A percentile compares a stretch with the other conserved stretches of the same genome.
phyloP scores from a whole-genome alignment of 345 rosid genomes.

The Conringia planisiliqua region DNA sequence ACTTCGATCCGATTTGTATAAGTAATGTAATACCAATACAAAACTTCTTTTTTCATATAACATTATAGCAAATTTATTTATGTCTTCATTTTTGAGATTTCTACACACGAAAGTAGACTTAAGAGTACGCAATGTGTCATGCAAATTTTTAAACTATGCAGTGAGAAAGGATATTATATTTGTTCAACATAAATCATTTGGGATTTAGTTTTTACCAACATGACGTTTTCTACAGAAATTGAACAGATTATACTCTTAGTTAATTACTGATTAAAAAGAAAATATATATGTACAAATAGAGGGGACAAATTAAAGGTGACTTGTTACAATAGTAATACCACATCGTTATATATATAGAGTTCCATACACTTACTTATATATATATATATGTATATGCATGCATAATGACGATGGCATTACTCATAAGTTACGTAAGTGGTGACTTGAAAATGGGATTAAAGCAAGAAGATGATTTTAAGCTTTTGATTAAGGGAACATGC shows the following conservation, averaged over 20 bases:
- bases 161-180: neutral
- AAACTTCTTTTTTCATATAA: no score
- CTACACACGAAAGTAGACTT: neutral
- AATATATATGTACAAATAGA: neutral
- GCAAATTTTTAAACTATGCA: neutral
- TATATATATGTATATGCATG: neutral
- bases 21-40: no score
- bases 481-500: slow-evolving; percentile 21
- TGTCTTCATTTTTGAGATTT: no score
- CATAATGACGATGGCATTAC: slow-evolving; percentile 33
- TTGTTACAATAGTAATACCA: neutral
- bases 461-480: slow-evolving; percentile 16
- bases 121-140: neutral
- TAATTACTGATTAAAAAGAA: no score
- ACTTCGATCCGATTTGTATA: no score
- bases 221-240: neutral
- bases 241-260: no score
- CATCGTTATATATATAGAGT: neutral
- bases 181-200: neutral
- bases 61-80: no score
- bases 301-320: neutral
- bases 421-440: slow-evolving; percentile 32
- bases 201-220: neutral
- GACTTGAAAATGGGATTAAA: slow-evolving; percentile 28
- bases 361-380: neutral